Evolutionary conservation across 176 grass and related monocot genomes (phyloP).

Genomic region (Urochloa ruziziensis): DNA sequence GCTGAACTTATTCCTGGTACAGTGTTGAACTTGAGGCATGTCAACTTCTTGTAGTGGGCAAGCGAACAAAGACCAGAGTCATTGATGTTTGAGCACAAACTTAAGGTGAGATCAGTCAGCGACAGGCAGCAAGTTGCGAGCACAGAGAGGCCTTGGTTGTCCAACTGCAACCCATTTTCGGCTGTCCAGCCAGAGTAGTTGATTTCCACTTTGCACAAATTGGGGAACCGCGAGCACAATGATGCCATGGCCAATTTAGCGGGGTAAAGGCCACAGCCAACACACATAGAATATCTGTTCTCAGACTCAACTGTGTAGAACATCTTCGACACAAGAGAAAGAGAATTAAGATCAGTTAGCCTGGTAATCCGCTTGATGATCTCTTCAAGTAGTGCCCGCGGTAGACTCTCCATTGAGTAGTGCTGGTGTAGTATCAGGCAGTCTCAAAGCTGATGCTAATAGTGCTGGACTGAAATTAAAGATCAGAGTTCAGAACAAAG

Average conservation of each 20-base stretch:
- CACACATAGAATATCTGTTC: background rate
- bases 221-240: background rate
- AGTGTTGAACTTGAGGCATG: constrained; percentile 45
- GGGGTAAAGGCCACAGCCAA: background rate
- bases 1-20: constrained; percentile 36
- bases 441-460: too few relatives aligned
- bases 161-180: constrained; percentile 35
- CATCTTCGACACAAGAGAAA: background rate
- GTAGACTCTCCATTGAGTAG: background rate
- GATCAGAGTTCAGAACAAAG: too few relatives aligned
- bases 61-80: constrained; percentile 39
- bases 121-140: constrained; percentile 1
- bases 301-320: background rate
- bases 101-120: constrained; percentile 38
- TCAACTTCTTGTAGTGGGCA: constrained; percentile 38
- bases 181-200: constrained; percentile 26
- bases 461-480: too few relatives aligned
- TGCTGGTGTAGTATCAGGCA: too few relatives aligned
- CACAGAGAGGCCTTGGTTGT: constrained; percentile 30
- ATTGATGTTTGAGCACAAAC: background rate
- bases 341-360: background rate
- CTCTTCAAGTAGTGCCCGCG: background rate
- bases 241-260: background rate
- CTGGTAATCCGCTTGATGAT: background rate
- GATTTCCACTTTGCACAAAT: background rate